Percentiles rank a stretch among this genome's conserved stretches.
Conservation (phyloP, 108 stramenopile species). For the Aurantiochytrium sp. region DNA sequence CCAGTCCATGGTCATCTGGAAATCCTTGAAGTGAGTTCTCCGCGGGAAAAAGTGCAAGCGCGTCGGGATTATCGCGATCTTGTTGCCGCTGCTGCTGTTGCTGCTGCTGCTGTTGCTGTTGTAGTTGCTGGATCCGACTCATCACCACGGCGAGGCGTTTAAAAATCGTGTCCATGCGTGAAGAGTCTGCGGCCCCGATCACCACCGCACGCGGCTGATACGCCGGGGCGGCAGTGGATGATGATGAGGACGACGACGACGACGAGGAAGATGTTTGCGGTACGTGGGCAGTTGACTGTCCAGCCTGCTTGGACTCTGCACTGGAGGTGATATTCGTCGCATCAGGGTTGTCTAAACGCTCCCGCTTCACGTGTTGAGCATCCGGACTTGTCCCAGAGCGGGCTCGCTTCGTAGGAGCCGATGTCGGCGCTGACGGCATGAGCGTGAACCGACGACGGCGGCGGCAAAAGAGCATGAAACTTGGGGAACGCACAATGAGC, state of each 20-base stretch:
- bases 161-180: not conserved
- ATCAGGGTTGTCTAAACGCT: not conserved
- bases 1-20: not conserved
- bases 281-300: too few species aligned
- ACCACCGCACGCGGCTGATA: not conserved
- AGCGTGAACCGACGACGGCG: not conserved
- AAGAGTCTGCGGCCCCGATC: not conserved
- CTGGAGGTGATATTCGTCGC: too few species aligned
- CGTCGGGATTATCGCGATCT: too few species aligned
- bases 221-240: too few species aligned
- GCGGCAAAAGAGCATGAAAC: conserved; percentile 3
- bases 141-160: not conserved
- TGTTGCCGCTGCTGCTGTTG: not conserved
- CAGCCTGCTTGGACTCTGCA: too few species aligned
- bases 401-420: not conserved
- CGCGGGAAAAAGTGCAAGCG: too few species aligned
- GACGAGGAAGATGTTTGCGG: too few species aligned
- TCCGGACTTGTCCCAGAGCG: not conserved
- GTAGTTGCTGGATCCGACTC: not conserved
- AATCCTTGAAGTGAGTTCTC: not conserved
- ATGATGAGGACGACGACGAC: too few species aligned
- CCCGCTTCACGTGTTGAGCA: not conserved
- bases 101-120: not conserved
- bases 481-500: not conserved
- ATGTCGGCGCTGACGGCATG: not conserved